phyloP scores from a whole-genome alignment of 1,284 basidiomycete genomes.

The Moesziomyces sp. region DNA sequence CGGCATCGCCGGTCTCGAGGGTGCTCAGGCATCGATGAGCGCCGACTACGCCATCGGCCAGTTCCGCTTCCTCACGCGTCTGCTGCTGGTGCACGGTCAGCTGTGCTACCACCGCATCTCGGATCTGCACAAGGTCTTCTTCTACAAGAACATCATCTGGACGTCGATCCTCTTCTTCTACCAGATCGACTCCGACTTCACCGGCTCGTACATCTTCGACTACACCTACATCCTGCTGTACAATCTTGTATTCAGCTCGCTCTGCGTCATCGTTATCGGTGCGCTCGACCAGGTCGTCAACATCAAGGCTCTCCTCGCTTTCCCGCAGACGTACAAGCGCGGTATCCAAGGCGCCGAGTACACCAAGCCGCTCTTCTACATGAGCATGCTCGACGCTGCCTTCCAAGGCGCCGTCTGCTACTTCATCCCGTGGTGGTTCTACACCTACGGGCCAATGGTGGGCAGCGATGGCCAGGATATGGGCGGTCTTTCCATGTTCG shows the following conservation, averaged over 20 bases:
- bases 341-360: slow-evolving; percentile 93
- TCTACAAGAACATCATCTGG: slow-evolving; percentile 79
- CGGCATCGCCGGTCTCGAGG: slow-evolving; percentile 91
- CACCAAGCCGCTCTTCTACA: slow-evolving; percentile 89
- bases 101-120: slow-evolving; percentile 96
- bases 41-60: slow-evolving; percentile 98
- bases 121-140: slow-evolving; percentile 78
- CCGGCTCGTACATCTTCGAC: slow-evolving; percentile 93
- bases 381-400: slow-evolving; percentile 91
- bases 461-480: slow-evolving; percentile 67
- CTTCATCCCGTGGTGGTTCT: slow-evolving; percentile 86
- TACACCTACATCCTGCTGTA: slow-evolving; percentile 76
- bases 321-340: slow-evolving; percentile 91
- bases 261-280: slow-evolving; percentile 92
- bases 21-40: slow-evolving; percentile 97
- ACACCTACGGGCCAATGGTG: slow-evolving; percentile 71
- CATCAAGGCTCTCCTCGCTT: slow-evolving; percentile 86
- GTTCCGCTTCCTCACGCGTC: slow-evolving; percentile 89
- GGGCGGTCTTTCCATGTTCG: slow-evolving; percentile 79
- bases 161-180: slow-evolving; percentile 95
- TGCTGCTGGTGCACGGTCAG: slow-evolving; percentile 91
- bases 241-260: slow-evolving; percentile 91
- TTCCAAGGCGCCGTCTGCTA: slow-evolving; percentile 92
- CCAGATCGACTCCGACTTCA: slow-evolving; percentile 88
- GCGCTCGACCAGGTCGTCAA: slow-evolving; percentile 97